Evolutionary conservation across 2,329 filamentous ascomycete genomes (phyloP).

Genomic region (Colletotrichum sp.): DNA sequence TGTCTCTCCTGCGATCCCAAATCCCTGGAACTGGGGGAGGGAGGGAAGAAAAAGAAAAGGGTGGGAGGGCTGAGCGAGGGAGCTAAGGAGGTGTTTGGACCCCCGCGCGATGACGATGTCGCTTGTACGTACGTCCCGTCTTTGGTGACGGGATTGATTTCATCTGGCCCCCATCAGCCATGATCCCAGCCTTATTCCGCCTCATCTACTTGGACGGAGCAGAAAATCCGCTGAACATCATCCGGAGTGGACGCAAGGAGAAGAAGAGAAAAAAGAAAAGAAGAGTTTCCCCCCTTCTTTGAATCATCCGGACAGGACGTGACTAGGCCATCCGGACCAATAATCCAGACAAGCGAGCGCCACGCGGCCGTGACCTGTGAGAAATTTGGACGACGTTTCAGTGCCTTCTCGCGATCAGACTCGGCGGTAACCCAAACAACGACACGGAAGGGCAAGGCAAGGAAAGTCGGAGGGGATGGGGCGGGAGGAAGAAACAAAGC

Average conservation of each 20-base stretch:
- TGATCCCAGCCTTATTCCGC: not conserved
- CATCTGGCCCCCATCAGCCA: not conserved
- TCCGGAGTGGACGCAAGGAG: not conserved
- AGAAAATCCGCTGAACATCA: not conserved
- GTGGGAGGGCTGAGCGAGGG: not conserved
- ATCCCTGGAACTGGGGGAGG: not conserved
- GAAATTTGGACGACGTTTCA: constrained; percentile 15
- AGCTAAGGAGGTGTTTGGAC: not conserved
- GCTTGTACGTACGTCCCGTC: not conserved
- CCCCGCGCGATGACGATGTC: not conserved
- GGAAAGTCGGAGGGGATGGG: not conserved
- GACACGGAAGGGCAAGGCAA: not conserved
- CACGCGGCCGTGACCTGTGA: constrained; percentile 1
- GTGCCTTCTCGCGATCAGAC: constrained; percentile 1
- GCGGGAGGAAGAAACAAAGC: not conserved
- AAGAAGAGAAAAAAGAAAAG: not conserved
- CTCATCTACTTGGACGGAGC: not conserved
- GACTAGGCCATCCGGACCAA: not conserved
- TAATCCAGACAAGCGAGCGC: not conserved
- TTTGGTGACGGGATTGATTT: not conserved
- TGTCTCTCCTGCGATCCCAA: not conserved
- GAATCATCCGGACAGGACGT: not conserved
- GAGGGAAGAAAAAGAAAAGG: not conserved
- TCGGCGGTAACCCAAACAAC: constrained; percentile 8
- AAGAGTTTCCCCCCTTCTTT: not conserved